Conservation (phyloP, 2,329 filamentous ascomycete genomes). For the Kalmusia sp. region DNA sequence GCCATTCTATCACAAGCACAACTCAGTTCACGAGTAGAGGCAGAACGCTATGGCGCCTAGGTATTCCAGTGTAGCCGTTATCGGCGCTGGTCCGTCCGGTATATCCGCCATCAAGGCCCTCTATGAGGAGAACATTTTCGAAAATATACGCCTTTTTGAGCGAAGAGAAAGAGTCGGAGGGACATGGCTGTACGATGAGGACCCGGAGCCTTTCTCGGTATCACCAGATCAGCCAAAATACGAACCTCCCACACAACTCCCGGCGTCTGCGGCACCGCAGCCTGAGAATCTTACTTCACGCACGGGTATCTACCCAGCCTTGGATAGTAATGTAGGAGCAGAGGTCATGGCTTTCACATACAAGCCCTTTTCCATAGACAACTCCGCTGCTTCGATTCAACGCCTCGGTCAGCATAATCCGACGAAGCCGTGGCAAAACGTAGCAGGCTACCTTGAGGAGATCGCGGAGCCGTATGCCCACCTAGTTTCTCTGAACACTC, state of each 20-base stretch:
- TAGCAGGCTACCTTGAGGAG: slow-evolving; percentile 16
- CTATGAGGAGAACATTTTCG: slow-evolving; percentile 38
- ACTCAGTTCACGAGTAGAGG: background rate
- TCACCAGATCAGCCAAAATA: slow-evolving; percentile 6
- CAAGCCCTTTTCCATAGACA: slow-evolving; percentile 11
- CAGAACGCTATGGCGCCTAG: slow-evolving; percentile 1
- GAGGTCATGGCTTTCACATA: slow-evolving; percentile 16
- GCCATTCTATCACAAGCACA: background rate
- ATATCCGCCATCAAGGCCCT: slow-evolving; percentile 37
- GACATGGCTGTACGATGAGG: slow-evolving; percentile 38
- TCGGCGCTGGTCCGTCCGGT: slow-evolving; percentile 41
- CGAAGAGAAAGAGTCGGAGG: slow-evolving; percentile 38
- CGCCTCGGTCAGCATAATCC: slow-evolving; percentile 12
- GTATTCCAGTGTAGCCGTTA: slow-evolving; percentile 28
- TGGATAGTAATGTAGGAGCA: slow-evolving; percentile 18
- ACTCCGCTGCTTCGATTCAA: slow-evolving; percentile 15
- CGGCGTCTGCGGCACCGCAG: slow-evolving; percentile 3
- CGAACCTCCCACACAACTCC: slow-evolving; percentile 6
- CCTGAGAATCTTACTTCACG: slow-evolving; percentile 12
- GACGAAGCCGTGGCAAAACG: slow-evolving; percentile 11
- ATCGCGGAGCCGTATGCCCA: slow-evolving; percentile 29
- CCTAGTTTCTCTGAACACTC: slow-evolving; percentile 47
- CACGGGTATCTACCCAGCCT: slow-evolving; percentile 12
- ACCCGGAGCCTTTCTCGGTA: slow-evolving; percentile 31
- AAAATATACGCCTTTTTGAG: slow-evolving; percentile 42